Conservation (phyloP, 176 grass and related monocot genomes). For the Avena insularis region DNA sequence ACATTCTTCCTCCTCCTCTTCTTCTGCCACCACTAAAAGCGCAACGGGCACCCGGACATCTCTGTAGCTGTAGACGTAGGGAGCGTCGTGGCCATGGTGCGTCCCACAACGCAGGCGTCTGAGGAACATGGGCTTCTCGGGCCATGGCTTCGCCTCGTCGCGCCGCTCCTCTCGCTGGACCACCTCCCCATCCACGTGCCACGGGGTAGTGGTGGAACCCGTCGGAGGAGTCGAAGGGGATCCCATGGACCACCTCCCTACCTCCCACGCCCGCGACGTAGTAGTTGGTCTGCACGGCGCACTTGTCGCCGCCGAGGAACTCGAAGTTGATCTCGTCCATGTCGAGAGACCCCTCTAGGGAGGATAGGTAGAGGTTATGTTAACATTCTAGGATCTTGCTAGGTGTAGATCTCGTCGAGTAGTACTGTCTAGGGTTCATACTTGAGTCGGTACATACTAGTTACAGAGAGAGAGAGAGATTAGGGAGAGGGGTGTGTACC, state of each 20-base stretch:
- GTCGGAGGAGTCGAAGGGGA: constrained; percentile 60
- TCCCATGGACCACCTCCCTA: constrained; percentile 56
- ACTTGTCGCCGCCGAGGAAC: constrained; percentile 70
- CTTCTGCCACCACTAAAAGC: constrained; percentile 32
- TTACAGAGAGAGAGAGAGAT: too few species aligned
- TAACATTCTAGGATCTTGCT: too few species aligned
- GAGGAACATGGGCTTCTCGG: constrained; percentile 74
- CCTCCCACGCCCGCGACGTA: constrained; percentile 49
- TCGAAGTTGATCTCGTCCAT: constrained; percentile 87
- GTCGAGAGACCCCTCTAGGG: constrained; percentile 56
- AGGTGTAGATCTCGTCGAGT: too few species aligned
- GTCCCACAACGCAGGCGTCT: too few species aligned
- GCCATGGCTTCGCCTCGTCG: constrained; percentile 51
- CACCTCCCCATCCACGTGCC: constrained; percentile 65
- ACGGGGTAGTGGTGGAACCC: constrained; percentile 76
- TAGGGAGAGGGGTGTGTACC: too few species aligned
- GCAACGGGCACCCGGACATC: constrained; percentile 54
- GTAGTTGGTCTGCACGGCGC: constrained; percentile 74
- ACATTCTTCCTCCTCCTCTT: constrained; percentile 3
- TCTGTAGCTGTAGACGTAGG: constrained; percentile 70
- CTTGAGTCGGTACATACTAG: too few species aligned
- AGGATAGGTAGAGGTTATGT: constrained; percentile 70
- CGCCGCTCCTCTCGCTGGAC: constrained; percentile 57
- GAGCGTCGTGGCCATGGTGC: constrained; percentile 59
- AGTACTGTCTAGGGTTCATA: too few species aligned